Evolutionary conservation across 495 filamentous ascomycete genomes (phyloP).

Genomic region (Trichoderma orchidacearum): DNA sequence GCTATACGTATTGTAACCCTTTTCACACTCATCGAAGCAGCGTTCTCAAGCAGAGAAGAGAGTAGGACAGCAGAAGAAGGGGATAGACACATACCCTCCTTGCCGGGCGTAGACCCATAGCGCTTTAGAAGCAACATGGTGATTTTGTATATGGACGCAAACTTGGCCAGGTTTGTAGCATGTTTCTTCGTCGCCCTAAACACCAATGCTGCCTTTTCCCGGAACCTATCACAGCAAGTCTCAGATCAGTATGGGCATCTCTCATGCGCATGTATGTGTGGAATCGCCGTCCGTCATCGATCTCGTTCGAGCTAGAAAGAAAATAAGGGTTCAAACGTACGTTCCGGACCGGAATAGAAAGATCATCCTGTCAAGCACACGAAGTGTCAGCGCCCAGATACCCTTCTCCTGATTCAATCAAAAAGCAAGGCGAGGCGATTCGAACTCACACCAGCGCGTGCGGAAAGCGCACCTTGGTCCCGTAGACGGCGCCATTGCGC

Average conservation of each 20-base stretch:
- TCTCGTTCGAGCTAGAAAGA: background rate
- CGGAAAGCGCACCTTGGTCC: conserved; percentile 94
- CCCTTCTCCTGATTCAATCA: conserved; percentile 28
- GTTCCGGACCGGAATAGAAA: conserved; percentile 88
- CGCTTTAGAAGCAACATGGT: conserved; percentile 58
- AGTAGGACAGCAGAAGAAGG: background rate
- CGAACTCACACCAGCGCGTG: conserved; percentile 76
- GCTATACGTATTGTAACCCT: background rate
- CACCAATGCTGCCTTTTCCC: conserved; percentile 65
- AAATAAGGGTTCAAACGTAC: conserved; percentile 22
- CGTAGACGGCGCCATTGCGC: conserved; percentile 95
- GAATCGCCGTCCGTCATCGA: background rate
- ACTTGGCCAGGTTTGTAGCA: conserved; percentile 80
- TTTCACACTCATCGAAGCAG: no score
- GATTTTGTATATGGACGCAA: conserved; percentile 79
- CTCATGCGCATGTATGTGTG: background rate
- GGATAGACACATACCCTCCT: conserved; percentile 28
- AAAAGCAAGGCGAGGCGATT: background rate
- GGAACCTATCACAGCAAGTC: conserved; percentile 34
- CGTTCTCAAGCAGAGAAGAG: background rate
- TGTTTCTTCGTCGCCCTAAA: conserved; percentile 79
- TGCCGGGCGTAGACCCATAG: conserved; percentile 42
- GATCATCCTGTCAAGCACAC: conserved; percentile 52
- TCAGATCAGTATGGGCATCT: conserved; percentile 1
- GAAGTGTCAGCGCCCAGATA: background rate